Evolutionary conservation across 2,329 filamentous ascomycete species (phyloP), one percentile per base, ranked within the genome.

Genomic region (Fusarium denticulatum): DNA sequence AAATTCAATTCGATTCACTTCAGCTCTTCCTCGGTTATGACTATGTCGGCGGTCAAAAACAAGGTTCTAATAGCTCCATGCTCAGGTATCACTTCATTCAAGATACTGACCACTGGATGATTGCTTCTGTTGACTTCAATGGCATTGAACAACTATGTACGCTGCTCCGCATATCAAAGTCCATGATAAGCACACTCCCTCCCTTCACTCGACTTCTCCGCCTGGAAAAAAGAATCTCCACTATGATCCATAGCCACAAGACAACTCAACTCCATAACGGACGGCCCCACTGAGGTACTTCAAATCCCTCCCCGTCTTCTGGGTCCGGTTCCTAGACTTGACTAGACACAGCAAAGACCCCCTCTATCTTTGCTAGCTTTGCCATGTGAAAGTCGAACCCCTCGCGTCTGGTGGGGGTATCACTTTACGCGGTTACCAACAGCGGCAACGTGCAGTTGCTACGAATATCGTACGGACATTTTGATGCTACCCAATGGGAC

Each of bases 101-200:
- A 36, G 15, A 11, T 26, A 24, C n/a, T 40, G 30, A 26, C 30
- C 26, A 34, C 28, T 40, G 42, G n/a, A 47, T 34, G 22, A 28
- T 28, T 47, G 24, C 52, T 36, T 42, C 16, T 43, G 13, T 34
- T 53, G 26, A 30, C 40, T n/a, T 63, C 50, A 55, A 67, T 46
- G 52, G 43, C 45, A 57, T 56, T 46, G 37, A 47, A 46, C 34
- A 26, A 61, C 58, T 49, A 18, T 36, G 4, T 7, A 37, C 40
- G n/a, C 47, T 47, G 28, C 49, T 57, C 45, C 55, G 58, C 58
- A 62, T 52, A 69, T 69, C 45, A 56, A 49, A 46, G 37, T 59
- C 57, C 34, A 37, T 69, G 75, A 78, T 78, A 78, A 53, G n/a
- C 63, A 64, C 76, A 78, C 76, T 71, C 76, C 75, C 73, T 68